Evolutionary conservation across 352 stramenopile species (phyloP).

Genomic region (Pythium biforme): DNA sequence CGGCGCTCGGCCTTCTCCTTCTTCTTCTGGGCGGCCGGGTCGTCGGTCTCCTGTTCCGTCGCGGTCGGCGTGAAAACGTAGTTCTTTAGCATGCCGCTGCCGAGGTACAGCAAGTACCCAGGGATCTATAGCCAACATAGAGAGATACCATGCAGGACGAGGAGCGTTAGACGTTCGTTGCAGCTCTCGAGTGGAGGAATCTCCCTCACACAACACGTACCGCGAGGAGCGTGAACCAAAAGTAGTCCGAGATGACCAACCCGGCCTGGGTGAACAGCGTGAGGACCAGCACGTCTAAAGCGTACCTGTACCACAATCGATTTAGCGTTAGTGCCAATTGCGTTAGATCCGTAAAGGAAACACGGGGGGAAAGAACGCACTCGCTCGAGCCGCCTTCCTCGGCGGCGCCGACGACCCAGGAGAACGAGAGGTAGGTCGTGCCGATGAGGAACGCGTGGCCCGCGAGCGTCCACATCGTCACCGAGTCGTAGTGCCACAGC

Average conservation of each 20-base stretch:
- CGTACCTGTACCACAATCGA: slow-evolving; percentile 31
- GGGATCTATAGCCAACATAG: slow-evolving; percentile 71
- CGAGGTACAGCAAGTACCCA: slow-evolving; percentile 81
- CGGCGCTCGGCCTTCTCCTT: slow-evolving; percentile 73
- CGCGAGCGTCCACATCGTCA: slow-evolving; percentile 68
- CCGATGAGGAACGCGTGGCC: slow-evolving; percentile 65
- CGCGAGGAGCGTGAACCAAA: slow-evolving; percentile 81
- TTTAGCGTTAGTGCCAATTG: not conserved
- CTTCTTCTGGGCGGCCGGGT: slow-evolving; percentile 58
- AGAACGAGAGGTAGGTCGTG: slow-evolving; percentile 78
- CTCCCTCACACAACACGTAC: slow-evolving; percentile 24
- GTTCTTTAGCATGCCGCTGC: slow-evolving; percentile 68
- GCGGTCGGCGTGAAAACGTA: slow-evolving; percentile 78
- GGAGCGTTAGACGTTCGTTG: too few relatives aligned
- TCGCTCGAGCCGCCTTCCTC: slow-evolving; percentile 80
- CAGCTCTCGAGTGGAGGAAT: not conserved
- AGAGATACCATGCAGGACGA: too few relatives aligned
- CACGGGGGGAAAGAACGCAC: slow-evolving; percentile 23
- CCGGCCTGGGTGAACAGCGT: slow-evolving; percentile 79
- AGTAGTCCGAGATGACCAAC: slow-evolving; percentile 83
- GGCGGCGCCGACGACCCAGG: slow-evolving; percentile 73
- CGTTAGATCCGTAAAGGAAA: too few relatives aligned
- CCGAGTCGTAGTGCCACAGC: slow-evolving; percentile 62
- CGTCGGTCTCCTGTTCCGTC: slow-evolving; percentile 45
- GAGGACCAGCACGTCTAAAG: slow-evolving; percentile 84